Conservation (phyloP, 352 stramenopile species). For the Phytophthora megakarya region DNA sequence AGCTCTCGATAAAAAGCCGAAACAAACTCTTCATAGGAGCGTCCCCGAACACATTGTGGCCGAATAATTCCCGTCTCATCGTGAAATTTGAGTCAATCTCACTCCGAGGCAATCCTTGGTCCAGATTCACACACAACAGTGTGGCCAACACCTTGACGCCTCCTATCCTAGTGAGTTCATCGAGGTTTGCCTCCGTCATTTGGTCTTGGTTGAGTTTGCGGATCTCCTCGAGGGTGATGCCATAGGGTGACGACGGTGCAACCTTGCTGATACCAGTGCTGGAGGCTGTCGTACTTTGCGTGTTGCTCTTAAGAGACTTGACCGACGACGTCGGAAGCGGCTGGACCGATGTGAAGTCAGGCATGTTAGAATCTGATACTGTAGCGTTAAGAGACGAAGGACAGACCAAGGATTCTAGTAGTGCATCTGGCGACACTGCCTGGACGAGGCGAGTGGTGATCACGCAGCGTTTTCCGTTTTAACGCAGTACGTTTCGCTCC, state of each 20-base stretch:
- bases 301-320: slow-evolving; percentile 37
- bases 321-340: slow-evolving; percentile 19
- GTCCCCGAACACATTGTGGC: slow-evolving; percentile 68
- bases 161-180: slow-evolving; percentile 63
- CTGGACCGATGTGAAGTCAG: slow-evolving; percentile 59
- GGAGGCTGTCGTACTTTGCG: slow-evolving; percentile 6
- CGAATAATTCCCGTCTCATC: slow-evolving; percentile 61
- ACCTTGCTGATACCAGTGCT: slow-evolving; percentile 72
- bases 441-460: not conserved
- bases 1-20: slow-evolving; percentile 83
- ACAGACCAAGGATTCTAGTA: slow-evolving; percentile 15
- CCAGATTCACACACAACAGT: slow-evolving; percentile 71
- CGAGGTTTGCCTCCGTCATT: slow-evolving; percentile 79
- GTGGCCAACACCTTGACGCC: slow-evolving; percentile 56
- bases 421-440: slow-evolving; percentile 22
- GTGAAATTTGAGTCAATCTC: slow-evolving; percentile 66
- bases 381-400: slow-evolving; percentile 1
- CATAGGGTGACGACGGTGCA: slow-evolving; percentile 68
- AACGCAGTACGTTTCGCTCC: slow-evolving; percentile 23
- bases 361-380: slow-evolving; percentile 22
- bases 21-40: slow-evolving; percentile 84
- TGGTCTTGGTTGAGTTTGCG: slow-evolving; percentile 76
- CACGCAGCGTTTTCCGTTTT: slow-evolving; percentile 31
- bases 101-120: slow-evolving; percentile 61
- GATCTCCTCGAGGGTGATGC: slow-evolving; percentile 74